Percentiles rank a stretch among this genome's conserved stretches.
Evolutionary conservation across 176 grass and related monocot species (phyloP).

Genomic region (Rhynchospora tenuis): DNA sequence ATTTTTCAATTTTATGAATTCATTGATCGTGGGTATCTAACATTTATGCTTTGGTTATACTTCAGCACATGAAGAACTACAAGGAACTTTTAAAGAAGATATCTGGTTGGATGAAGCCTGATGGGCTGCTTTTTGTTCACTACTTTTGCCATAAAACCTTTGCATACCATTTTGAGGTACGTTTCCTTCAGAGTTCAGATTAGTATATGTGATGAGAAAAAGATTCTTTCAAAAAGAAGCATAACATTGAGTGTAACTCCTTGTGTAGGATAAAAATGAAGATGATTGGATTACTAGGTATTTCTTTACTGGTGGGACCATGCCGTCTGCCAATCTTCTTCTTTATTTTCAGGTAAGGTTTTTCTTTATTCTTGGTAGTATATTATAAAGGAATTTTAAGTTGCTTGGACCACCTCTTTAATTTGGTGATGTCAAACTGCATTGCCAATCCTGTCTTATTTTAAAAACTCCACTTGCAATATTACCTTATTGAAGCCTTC

Average conservation of each 20-base stretch:
- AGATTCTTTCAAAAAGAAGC: not conserved
- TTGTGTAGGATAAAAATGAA: slow-evolving; percentile 83
- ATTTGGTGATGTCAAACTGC: not conserved
- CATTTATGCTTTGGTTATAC: not conserved
- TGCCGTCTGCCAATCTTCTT: slow-evolving; percentile 81
- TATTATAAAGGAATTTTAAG: not conserved
- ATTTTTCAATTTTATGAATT: not conserved
- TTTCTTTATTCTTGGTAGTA: not conserved
- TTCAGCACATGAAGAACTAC: slow-evolving; percentile 99
- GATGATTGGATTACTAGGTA: slow-evolving; percentile 99
- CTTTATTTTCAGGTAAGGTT: slow-evolving; percentile 87
- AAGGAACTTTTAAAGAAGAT: slow-evolving; percentile 90
- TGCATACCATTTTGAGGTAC: slow-evolving; percentile 94
- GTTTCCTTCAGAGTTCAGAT: not conserved
- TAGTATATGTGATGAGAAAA: not conserved
- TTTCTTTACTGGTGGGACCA: slow-evolving; percentile 96
- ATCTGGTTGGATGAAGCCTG: slow-evolving; percentile 88
- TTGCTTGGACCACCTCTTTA: not conserved
- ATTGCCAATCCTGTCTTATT: not conserved
- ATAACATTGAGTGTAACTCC: not conserved
- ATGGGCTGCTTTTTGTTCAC: slow-evolving; percentile 81
- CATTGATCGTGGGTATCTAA: not conserved
- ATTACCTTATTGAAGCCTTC: not conserved
- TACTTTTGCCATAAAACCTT: slow-evolving; percentile 92
- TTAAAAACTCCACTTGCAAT: not conserved